Conservation (phyloP, 164 flowering plant species). For the Malania oleifera region DNA sequence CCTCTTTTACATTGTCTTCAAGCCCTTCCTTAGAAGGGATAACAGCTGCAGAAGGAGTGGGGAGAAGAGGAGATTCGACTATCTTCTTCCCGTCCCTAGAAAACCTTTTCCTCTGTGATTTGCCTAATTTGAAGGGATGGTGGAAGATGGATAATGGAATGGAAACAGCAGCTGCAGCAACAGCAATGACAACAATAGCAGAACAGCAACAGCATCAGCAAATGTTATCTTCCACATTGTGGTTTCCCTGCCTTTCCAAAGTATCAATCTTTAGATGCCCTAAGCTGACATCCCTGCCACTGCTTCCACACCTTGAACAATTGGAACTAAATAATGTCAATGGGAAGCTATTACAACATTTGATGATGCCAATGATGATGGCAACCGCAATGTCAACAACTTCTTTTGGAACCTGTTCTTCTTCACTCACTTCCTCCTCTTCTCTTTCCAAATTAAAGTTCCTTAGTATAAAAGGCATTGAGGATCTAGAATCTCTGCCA, state of each 20-base stretch:
- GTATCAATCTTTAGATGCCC: neutral
- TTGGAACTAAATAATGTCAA: neutral
- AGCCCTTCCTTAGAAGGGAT: no score
- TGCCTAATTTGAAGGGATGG: slow-evolving; percentile 11
- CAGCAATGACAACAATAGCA: no score
- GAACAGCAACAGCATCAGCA: no score
- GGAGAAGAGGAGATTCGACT: no score
- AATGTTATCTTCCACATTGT: no score
- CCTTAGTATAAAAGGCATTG: neutral
- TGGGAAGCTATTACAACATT: neutral
- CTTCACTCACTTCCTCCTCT: no score
- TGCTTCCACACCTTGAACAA: slow-evolving; percentile 4
- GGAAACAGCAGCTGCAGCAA: neutral
- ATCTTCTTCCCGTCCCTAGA: slow-evolving; percentile 5
- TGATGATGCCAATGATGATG: no score
- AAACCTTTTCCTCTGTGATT: neutral
- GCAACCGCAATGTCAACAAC: neutral
- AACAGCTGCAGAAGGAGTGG: no score
- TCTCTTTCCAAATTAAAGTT: slow-evolving; percentile 3
- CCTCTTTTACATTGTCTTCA: no score
- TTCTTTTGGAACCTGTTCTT: no score
- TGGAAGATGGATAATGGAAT: neutral
- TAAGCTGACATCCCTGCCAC: neutral
- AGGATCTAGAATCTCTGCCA: slow-evolving; percentile 5
- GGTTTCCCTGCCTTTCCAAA: neutral